Percentiles rank a stretch among this genome's conserved stretches.
phyloP scores from a whole-genome alignment of 2,329 filamentous ascomycete genomes.

The Aspergillus pseudonomiae region DNA sequence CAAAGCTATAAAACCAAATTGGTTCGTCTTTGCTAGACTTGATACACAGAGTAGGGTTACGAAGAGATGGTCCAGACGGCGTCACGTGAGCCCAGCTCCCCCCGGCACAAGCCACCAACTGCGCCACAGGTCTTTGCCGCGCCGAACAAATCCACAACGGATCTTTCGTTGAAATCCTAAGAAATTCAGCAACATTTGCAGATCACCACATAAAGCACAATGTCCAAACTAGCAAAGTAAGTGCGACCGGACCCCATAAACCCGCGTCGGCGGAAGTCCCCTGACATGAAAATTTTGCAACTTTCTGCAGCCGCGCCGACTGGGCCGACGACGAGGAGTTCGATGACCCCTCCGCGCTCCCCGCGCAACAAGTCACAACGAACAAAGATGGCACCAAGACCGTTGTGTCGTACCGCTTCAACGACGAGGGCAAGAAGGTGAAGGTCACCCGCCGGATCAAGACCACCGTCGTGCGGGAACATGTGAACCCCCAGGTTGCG shows the following conservation, averaged over 20 bases:
- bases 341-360: slow-evolving; percentile 82
- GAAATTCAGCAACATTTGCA: slow-evolving; percentile 38
- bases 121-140: slow-evolving; percentile 39
- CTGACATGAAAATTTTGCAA: slow-evolving; percentile 23
- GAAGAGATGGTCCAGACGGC: background rate
- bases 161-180: slow-evolving; percentile 42
- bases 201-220: slow-evolving; percentile 36
- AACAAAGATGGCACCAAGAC: slow-evolving; percentile 99
- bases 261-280: background rate
- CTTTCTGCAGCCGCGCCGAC: slow-evolving; percentile 63
- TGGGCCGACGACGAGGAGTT: slow-evolving; percentile 93
- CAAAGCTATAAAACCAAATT: background rate
- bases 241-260: slow-evolving; percentile 21
- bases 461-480: slow-evolving; percentile 85
- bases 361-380: slow-evolving; percentile 82
- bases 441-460: slow-evolving; percentile 97
- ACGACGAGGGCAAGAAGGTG: slow-evolving; percentile 92
- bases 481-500: slow-evolving; percentile 94
- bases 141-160: slow-evolving; percentile 47
- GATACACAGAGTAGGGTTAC: slow-evolving; percentile 1
- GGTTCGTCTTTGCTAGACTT: background rate
- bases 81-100: slow-evolving; percentile 19
- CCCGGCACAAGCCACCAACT: slow-evolving; percentile 32
- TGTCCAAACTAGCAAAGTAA: slow-evolving; percentile 53
- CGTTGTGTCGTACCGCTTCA: slow-evolving; percentile 83